Evolutionary conservation across 257 asterid species (phyloP).

Genomic region (Parsonsia alboflavescens): DNA sequence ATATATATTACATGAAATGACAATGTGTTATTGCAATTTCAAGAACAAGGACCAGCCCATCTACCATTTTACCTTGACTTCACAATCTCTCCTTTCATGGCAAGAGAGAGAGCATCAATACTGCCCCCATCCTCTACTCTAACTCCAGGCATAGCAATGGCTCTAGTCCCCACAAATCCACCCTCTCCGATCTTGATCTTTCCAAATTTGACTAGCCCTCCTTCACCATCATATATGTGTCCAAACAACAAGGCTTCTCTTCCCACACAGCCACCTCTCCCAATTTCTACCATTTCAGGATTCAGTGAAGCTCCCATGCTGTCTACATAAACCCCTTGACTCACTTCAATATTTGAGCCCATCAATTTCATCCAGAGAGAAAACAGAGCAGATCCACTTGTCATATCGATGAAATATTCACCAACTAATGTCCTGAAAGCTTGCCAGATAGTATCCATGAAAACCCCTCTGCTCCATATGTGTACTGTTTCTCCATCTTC

Average conservation of each 20-base stretch:
- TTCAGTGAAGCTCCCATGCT: constrained; percentile 75
- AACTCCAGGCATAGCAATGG: constrained; percentile 87
- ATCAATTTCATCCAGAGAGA: constrained; percentile 67
- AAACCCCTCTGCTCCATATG: constrained; percentile 58
- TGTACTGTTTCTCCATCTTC: constrained; percentile 56
- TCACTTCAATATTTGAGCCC: constrained; percentile 56
- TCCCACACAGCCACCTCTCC: constrained; percentile 61
- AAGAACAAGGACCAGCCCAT: neutral
- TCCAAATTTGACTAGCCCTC: constrained; percentile 70
- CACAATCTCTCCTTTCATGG: constrained; percentile 75
- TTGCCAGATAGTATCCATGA: constrained; percentile 80
- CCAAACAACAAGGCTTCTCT: constrained; percentile 74
- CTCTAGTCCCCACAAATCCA: constrained; percentile 76
- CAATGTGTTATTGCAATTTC: neutral
- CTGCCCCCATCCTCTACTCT: constrained; percentile 53
- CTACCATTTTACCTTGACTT: constrained; percentile 29
- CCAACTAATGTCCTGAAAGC: constrained; percentile 65
- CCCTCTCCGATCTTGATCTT: constrained; percentile 64
- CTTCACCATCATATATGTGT: constrained; percentile 79
- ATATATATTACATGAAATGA: neutral
- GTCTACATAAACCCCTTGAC: constrained; percentile 68
- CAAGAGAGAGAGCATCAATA: constrained; percentile 68
- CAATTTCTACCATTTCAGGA: constrained; percentile 85
- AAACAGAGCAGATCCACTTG: constrained; percentile 56
- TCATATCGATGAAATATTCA: constrained; percentile 67